phyloP scores from a whole-genome alignment of 2,329 filamentous ascomycete genomes.

The Pyrenochaeta sp. region DNA sequence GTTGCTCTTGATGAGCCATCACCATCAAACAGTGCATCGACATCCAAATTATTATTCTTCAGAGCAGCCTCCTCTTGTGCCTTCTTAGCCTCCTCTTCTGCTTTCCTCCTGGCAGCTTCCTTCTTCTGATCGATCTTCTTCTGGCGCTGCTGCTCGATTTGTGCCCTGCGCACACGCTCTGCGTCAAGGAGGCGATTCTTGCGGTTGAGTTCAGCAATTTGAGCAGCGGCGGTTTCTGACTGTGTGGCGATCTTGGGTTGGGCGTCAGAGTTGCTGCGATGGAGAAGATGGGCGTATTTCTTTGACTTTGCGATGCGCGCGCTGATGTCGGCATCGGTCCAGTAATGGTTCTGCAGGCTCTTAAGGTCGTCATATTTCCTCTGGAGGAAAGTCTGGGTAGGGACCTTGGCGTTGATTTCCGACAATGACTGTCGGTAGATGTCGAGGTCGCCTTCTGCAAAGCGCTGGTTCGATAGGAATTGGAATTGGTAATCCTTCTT shows the following conservation, averaged over 20 bases:
- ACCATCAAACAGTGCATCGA: slow-evolving; percentile 60
- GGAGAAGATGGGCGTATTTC: slow-evolving; percentile 57
- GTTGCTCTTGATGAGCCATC: slow-evolving; percentile 50
- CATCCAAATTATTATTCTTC: slow-evolving; percentile 42
- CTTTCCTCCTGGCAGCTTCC: slow-evolving; percentile 55
- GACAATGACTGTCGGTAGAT: slow-evolving; percentile 80
- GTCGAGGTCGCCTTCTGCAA: slow-evolving; percentile 86
- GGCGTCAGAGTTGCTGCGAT: slow-evolving; percentile 72
- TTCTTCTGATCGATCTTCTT: slow-evolving; percentile 46
- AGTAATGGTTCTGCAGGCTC: slow-evolving; percentile 77
- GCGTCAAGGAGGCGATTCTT: slow-evolving; percentile 84
- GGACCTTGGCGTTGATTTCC: slow-evolving; percentile 73
- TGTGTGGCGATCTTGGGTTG: slow-evolving; percentile 63
- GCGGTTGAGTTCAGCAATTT: slow-evolving; percentile 82
- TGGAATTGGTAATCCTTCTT: slow-evolving; percentile 90
- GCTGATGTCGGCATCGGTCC: slow-evolving; percentile 84
- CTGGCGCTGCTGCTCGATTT: slow-evolving; percentile 74
- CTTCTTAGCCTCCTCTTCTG: slow-evolving; percentile 62
- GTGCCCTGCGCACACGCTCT: slow-evolving; percentile 90
- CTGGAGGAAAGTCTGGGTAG: slow-evolving; percentile 73
- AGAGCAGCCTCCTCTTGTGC: slow-evolving; percentile 45
- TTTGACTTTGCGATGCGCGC: slow-evolving; percentile 76
- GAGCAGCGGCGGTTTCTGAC: slow-evolving; percentile 76
- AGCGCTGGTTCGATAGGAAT: slow-evolving; percentile 82
- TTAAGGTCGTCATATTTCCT: slow-evolving; percentile 85